Conservation (phyloP, 2,329 filamentous ascomycete genomes). For the Cladosporium oxysporum region DNA sequence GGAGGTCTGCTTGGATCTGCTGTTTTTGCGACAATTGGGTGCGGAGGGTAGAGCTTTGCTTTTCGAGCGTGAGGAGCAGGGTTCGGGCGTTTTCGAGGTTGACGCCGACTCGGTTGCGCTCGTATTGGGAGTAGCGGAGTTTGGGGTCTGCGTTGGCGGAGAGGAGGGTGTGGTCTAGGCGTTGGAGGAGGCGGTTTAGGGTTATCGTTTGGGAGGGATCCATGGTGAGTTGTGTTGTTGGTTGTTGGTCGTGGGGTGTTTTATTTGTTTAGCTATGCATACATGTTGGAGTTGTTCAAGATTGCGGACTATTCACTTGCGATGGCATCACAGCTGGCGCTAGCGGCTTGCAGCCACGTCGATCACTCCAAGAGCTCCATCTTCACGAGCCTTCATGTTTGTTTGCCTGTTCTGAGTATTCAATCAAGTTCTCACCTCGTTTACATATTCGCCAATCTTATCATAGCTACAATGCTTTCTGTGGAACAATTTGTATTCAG, state of each 20-base stretch:
- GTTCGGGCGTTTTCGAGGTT: constrained; percentile 72
- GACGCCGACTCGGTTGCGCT: constrained; percentile 61
- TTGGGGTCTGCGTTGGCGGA: constrained; percentile 57
- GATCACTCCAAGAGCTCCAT: not conserved
- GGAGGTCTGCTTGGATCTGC: constrained; percentile 64
- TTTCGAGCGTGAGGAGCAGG: constrained; percentile 70
- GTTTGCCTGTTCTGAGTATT: too few relatives aligned
- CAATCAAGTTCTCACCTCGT: too few relatives aligned
- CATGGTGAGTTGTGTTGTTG: constrained; percentile 20
- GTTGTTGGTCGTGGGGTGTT: not conserved
- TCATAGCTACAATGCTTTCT: not conserved
- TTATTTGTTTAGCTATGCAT: not conserved
- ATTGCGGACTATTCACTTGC: not conserved
- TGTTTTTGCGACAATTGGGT: constrained; percentile 57
- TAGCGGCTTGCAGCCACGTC: constrained; percentile 18
- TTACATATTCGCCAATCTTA: not conserved
- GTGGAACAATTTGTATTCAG: not conserved
- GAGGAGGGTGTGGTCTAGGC: constrained; percentile 67
- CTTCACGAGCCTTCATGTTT: not conserved
- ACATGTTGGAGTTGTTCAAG: constrained; percentile 3
- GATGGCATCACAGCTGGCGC: constrained; percentile 12
- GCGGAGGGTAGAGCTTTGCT: constrained; percentile 59
- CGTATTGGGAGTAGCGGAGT: constrained; percentile 57
- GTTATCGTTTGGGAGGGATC: constrained; percentile 38
- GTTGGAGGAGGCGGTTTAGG: constrained; percentile 64